Evolutionary conservation across 768 basidiomycete genomes (phyloP).

Genomic region (Ramaria sp.): DNA sequence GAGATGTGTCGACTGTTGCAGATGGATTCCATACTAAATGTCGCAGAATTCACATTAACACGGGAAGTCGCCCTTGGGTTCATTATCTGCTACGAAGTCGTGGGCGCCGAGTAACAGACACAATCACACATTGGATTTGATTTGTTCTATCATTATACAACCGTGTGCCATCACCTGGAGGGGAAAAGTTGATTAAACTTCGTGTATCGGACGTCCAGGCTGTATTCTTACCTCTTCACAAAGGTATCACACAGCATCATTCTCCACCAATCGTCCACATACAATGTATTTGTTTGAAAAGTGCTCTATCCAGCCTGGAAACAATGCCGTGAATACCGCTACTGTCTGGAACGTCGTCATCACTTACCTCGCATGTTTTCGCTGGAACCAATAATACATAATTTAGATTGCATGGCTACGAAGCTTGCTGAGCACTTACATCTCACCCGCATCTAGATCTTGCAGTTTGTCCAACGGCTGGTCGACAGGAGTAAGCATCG

Average conservation of each 20-base stretch:
- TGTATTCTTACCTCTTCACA: not conserved
- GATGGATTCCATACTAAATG: too few species aligned
- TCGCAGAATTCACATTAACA: too few species aligned
- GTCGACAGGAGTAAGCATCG: conserved; percentile 86
- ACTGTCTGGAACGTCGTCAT: not conserved
- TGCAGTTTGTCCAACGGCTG: conserved; percentile 75
- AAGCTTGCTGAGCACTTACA: conserved; percentile 44
- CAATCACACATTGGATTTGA: too few species aligned
- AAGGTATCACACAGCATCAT: conserved; percentile 32
- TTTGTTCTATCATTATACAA: too few species aligned
- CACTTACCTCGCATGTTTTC: conserved; percentile 84
- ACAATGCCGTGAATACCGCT: not conserved
- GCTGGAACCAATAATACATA: conserved; percentile 26
- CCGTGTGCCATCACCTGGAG: not conserved
- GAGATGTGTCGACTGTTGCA: too few species aligned
- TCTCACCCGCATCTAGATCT: conserved; percentile 70
- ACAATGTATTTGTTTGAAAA: conserved; percentile 89
- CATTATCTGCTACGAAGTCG: too few species aligned
- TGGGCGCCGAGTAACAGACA: too few species aligned
- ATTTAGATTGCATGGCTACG: not conserved
- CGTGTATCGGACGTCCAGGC: not conserved
- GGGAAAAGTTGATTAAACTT: not conserved
- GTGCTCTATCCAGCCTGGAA: conserved; percentile 85
- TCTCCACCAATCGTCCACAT: conserved; percentile 82
- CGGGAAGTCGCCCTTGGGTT: too few species aligned